Evolutionary conservation across 768 basidiomycete species (phyloP).

Genomic region (Boletus pseudopeckii): DNA sequence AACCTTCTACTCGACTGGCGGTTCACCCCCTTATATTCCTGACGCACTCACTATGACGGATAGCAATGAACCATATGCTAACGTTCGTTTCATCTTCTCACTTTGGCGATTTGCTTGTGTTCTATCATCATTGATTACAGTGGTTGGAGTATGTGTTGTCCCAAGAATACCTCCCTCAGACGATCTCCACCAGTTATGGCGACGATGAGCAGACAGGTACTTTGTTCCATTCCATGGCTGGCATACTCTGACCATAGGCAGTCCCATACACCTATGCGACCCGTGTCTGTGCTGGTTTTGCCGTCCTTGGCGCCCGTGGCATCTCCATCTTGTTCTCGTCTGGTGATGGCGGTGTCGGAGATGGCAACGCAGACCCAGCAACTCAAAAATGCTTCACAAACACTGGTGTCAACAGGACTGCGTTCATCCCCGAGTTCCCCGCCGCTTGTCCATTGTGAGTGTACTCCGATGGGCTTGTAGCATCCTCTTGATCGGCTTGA

Average conservation of each 20-base stretch:
- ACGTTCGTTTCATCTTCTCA: conserved; percentile 29
- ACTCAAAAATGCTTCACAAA: conserved; percentile 57
- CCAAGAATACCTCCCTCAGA: conserved; percentile 47
- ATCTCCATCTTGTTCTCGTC: conserved; percentile 62
- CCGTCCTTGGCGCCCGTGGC: conserved; percentile 67
- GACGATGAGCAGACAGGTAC: conserved; percentile 72
- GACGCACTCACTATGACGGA: conserved; percentile 39
- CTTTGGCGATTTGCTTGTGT: not conserved
- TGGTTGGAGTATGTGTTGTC: conserved; percentile 61
- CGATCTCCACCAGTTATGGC: conserved; percentile 71
- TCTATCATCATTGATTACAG: conserved; percentile 22
- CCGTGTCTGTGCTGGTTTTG: conserved; percentile 59
- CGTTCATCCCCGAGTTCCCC: conserved; percentile 61
- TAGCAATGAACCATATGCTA: conserved; percentile 48
- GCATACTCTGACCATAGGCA: conserved; percentile 16
- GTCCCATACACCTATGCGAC: conserved; percentile 56
- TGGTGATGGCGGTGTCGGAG: conserved; percentile 70
- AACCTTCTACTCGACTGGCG: conserved; percentile 61
- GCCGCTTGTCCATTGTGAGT: conserved; percentile 55
- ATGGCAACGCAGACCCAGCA: conserved; percentile 49
- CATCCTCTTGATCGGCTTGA: not conserved
- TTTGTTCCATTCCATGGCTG: not conserved
- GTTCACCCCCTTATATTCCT: conserved; percentile 55
- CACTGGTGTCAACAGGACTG: conserved; percentile 49
- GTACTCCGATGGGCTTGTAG: no score